Evolutionary conservation across 345 rosid species (phyloP), one percentile per base, ranked within the genome.

Genomic region (Eucalyptus tenuipes): DNA sequence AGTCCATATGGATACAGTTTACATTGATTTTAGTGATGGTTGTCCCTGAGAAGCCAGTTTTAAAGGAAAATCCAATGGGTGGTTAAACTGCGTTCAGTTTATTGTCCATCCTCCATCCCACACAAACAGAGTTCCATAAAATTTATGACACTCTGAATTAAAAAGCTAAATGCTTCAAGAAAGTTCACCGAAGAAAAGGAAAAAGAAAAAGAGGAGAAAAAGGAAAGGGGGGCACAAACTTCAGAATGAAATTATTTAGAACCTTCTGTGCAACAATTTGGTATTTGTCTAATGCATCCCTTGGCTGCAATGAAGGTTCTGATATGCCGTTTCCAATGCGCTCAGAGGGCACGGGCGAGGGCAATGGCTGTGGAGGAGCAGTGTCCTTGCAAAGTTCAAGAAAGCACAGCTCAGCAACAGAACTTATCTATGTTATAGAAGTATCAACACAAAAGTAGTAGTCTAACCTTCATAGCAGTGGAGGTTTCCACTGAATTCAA

Each of bases 221-320:
- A 17, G 1, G 2, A 3, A 0, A 4, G 49, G 0, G 10, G 75
- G 20, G 82, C 47, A 90, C 25, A 86, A 71, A 90, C 17, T 50
- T 47, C n/a, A 14, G n/a, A 16, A 17, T 57, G 29, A 68, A 33
- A 80, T 22, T 79, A 59, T 52, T 61, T 45, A 61, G 82, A 89
- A 97, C 99, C 99, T 97, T 96, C 92, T 94, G 98, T 13, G 98
- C 93, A 91, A 95, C 92, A 90, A 96, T 92, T 91, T 96, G 96
- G 89, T 93, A 98, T 89, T 96, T 96, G 90, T 98, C 99, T 93
- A 98, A 85, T 90, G 98, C 99, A 88, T 98, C 99, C 92, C 98
- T 94, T 53, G 98, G 96, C 93, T 92, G 93, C 86, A 97, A 90
- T 40, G 95, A 94, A 91, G 98, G 96, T 88, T 96, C 99, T 13